Evolutionary conservation across 257 asterid genomes (phyloP), one percentile per base, ranked within the genome.

Genomic region (Salvia splendens): DNA sequence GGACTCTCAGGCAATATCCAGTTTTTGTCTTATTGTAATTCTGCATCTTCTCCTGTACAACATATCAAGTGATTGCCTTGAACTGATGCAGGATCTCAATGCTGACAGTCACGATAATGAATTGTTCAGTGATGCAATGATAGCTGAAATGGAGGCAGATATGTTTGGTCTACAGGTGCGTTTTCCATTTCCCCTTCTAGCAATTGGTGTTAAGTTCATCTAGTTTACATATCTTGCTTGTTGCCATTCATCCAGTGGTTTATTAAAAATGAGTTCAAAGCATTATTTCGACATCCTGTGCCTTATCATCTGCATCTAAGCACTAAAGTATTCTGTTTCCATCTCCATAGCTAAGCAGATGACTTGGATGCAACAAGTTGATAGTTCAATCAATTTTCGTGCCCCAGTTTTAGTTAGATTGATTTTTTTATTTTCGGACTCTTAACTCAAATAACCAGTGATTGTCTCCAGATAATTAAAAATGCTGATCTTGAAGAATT

Each of bases 91-190:
- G 92, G 81, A 80, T 64, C 80, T 50, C 64, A 69, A 66, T 78
- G 78, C 77, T 5, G 75, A 76, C 9, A 78, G 75, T 38, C 72
- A 38, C 33, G 74, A 75, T 33, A 80, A 77, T 51, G 80, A 75
- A 14, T 73, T 79, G 71, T 80, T 89, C 57, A 83, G 85, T 73
- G 95, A 89, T 84, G 92, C 95, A 71, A 57, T 78, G 87, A 81
- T 89, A 61, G 95, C 89, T 78, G 96, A 89, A 80, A 77, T 86
- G 81, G 96, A 89, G 73, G 96, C 96, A 4, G 89, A 80, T 73
- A 58, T 84, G 49, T 86, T 84, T 75, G 95, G 96, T 65, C 81
- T 89, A 68, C 96, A 89, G 95, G 96, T 84, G 83, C 57, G 53
- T 30, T 57, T 66, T 64, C 32, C 62, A 32, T 43, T 38, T 36